A percentile compares a stretch with the other conserved stretches of the same genome.
Evolutionary conservation across 2,329 filamentous ascomycete genomes (phyloP).

Genomic region (Cladosporium cucumerinum): DNA sequence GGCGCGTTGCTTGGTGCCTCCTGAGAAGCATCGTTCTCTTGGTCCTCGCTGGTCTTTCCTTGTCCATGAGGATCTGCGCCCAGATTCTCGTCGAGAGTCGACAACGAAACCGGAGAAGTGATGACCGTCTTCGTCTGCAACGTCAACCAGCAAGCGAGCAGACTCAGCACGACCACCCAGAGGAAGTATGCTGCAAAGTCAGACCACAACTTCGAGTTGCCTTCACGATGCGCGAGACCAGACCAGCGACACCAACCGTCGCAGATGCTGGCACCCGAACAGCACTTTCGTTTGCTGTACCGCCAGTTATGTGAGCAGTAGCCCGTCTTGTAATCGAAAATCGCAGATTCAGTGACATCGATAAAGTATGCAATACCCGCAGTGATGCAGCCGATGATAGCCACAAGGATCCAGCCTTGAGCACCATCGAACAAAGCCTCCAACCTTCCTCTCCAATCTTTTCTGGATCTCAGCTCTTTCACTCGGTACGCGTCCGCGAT

Average conservation of each 20-base stretch:
- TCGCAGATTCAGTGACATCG: slow-evolving; percentile 76
- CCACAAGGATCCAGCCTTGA: slow-evolving; percentile 92
- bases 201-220: slow-evolving; percentile 55
- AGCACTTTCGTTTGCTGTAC: slow-evolving; percentile 66
- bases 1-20: slow-evolving; percentile 41
- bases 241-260: slow-evolving; percentile 64
- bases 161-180: slow-evolving; percentile 67
- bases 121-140: slow-evolving; percentile 91
- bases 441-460: slow-evolving; percentile 78
- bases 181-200: slow-evolving; percentile 74
- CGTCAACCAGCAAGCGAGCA: slow-evolving; percentile 73
- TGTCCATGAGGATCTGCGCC: slow-evolving; percentile 59
- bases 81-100: slow-evolving; percentile 89
- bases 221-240: slow-evolving; percentile 52
- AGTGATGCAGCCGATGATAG: slow-evolving; percentile 80
- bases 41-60: slow-evolving; percentile 34
- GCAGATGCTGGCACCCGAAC: slow-evolving; percentile 54
- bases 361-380: slow-evolving; percentile 85
- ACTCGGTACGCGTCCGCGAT: slow-evolving; percentile 91
- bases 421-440: slow-evolving; percentile 76
- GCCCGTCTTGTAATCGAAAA: slow-evolving; percentile 90
- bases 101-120: slow-evolving; percentile 79
- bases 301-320: slow-evolving; percentile 73
- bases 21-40: slow-evolving; percentile 38
- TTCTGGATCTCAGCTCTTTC: slow-evolving; percentile 75